A percentile compares a stretch with the other conserved stretches of the same genome.
These are phyloP conservation scores for Brasilioporus rufonigricans DNA, from an alignment of 768 basidiomycete species.

Conservation along the genomic window DNA sequence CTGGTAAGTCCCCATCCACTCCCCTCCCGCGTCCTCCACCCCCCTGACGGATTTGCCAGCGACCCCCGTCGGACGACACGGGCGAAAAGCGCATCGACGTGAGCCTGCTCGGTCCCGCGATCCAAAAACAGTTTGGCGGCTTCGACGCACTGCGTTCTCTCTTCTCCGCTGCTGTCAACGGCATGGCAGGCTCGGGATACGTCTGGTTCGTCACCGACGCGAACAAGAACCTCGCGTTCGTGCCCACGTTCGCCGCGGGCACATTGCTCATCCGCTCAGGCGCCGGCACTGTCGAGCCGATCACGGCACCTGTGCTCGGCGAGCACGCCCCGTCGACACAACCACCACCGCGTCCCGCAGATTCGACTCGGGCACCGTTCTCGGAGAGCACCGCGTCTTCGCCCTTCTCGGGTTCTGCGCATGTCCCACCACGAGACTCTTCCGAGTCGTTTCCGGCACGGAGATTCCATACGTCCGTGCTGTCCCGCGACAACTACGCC, in stretches of 20 bases:
- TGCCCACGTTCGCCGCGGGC: constrained; percentile 87
- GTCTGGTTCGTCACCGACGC: constrained; percentile 84
- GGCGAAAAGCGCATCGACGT: constrained; percentile 20
- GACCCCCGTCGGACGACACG: constrained; percentile 29
- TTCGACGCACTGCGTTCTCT: constrained; percentile 68
- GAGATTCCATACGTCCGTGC: constrained; percentile 27
- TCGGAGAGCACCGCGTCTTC: too few relatives aligned
- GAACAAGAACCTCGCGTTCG: constrained; percentile 58
- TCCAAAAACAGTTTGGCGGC: constrained; percentile 53
- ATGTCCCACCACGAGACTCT: constrained; percentile 29
- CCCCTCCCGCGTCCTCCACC: neutral
- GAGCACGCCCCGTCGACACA: constrained; percentile 9
- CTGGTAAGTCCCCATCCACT: constrained; percentile 54
- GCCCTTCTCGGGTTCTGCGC: constrained; percentile 43
- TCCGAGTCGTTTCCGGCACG: constrained; percentile 30
- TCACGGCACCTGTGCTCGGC: constrained; percentile 29
- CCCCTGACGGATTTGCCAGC: constrained; percentile 16
- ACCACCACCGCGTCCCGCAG: neutral
- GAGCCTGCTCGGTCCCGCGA: constrained; percentile 16
- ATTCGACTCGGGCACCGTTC: constrained; percentile 23
- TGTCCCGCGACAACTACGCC: constrained; percentile 2
- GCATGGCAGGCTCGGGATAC: constrained; percentile 78
- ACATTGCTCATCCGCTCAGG: constrained; percentile 79
- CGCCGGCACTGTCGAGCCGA: constrained; percentile 30
- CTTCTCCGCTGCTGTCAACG: constrained; percentile 72